phyloP scores from a whole-genome alignment of 78 protist genomes.

The Ministeria vibrans region DNA sequence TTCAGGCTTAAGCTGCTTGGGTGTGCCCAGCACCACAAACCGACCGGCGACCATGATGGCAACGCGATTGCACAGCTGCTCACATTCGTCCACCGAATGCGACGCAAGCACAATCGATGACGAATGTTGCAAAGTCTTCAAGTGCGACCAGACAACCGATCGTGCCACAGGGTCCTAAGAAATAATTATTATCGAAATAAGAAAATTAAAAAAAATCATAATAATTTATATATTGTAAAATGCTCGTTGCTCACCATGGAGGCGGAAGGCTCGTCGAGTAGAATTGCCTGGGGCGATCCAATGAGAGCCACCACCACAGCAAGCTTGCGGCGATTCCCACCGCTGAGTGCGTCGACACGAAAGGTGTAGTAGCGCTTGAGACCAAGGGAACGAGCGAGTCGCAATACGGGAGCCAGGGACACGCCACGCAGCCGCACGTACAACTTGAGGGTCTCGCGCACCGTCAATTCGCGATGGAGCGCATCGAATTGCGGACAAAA shows the following conservation, averaged over 20 bases:
- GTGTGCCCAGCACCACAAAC: slow-evolving; percentile 18
- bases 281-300: neutral
- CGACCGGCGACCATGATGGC: slow-evolving; percentile 45
- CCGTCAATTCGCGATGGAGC: slow-evolving; percentile 29
- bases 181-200: no score
- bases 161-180: no score
- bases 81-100: slow-evolving; percentile 65
- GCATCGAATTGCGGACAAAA: slow-evolving; percentile 65
- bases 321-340: slow-evolving; percentile 59
- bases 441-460: slow-evolving; percentile 63
- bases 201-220: no score
- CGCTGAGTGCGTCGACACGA: slow-evolving; percentile 24
- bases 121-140: slow-evolving; percentile 8
- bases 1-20: slow-evolving; percentile 25
- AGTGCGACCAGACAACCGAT: no score
- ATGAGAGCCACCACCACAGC: slow-evolving; percentile 41
- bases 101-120: slow-evolving; percentile 63
- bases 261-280: neutral
- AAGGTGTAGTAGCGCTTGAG: neutral
- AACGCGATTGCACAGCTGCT: slow-evolving; percentile 42
- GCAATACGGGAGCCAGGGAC: neutral
- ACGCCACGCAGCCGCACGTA: slow-evolving; percentile 68
- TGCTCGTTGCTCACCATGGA: no score
- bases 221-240: no score
- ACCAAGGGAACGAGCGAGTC: neutral